Evolutionary conservation across 2,329 filamentous ascomycete species (phyloP), one percentile per base, ranked within the genome.

Genomic region (Pseudogymnoascus sp.): DNA sequence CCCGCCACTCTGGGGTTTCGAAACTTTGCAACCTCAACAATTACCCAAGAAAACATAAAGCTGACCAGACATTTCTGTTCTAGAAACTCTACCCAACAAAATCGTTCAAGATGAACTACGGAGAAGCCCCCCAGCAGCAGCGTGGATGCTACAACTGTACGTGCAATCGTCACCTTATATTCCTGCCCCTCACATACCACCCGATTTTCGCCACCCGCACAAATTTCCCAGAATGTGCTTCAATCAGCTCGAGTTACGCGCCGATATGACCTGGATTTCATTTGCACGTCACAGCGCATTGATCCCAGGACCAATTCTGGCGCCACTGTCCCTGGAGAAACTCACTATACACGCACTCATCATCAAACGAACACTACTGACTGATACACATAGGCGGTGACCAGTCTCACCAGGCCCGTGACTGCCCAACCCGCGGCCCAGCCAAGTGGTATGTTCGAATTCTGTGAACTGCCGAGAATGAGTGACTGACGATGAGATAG

Each of bases 361-460:
- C 10, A 53, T 15, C 47, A 57, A 33, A 3, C n/a, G 28, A 57
- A 33, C 26, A 57, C 50, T 57, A 33, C 50, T 57, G 50, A 57
- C 50, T 19, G 28, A 57, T 57, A 33, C 31, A 19, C 65, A 64
- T 76, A 91, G 88, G 88, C 80, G 88, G 88, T 77, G 86, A 88
- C 76, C 81, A 83, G 69, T 84, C 83, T 71, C 89, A 91, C 77
- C 87, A 90, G 89, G 89, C 90, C 73, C 89, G 90, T 73, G 90
- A 93, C 74, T 95, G 90, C 83, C 90, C 90, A 73, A 91, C 87
- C 82, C 89, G 89, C 79, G 89, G 89, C 71, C 87, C 87, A 71
- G 86, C 89, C 72, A 92, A 91, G 78, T 93, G 89, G 89, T 92
- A 80, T 77, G 86, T 77, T 62, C 40, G 19, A 44, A 62, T 57